phyloP scores from a whole-genome alignment of 2,329 filamentous ascomycete species.

The Coniella vitis region DNA sequence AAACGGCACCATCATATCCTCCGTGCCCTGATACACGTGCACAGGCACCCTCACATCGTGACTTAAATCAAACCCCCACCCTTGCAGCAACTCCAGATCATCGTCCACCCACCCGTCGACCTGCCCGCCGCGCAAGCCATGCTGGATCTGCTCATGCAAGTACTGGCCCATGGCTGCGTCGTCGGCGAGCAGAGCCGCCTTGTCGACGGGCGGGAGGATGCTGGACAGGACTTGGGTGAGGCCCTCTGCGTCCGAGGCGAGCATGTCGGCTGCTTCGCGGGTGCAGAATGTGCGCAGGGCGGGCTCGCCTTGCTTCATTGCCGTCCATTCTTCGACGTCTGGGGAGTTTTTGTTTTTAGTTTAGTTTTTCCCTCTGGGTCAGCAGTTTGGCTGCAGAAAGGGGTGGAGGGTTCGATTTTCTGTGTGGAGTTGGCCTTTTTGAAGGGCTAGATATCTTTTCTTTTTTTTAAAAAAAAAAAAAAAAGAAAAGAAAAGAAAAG shows the following conservation, averaged over 20 bases:
- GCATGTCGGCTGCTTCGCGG: background rate
- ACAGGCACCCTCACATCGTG: slow-evolving; percentile 19
- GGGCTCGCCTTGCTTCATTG: slow-evolving; percentile 6
- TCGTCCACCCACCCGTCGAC: slow-evolving; percentile 22
- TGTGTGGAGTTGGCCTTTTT: no score
- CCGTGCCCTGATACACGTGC: slow-evolving; percentile 20
- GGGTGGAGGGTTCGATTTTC: no score
- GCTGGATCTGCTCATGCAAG: slow-evolving; percentile 2
- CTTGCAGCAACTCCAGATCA: slow-evolving; percentile 17
- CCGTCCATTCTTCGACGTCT: slow-evolving; percentile 7
- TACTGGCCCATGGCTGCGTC: background rate
- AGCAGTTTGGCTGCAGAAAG: no score
- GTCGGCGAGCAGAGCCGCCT: slow-evolving; percentile 2
- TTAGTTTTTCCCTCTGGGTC: no score
- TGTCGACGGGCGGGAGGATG: slow-evolving; percentile 5
- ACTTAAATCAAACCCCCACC: slow-evolving; percentile 20
- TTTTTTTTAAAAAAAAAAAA: no score
- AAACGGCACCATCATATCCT: slow-evolving; percentile 21
- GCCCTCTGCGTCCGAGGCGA: background rate
- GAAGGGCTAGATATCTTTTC: no score
- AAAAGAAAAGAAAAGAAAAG: no score
- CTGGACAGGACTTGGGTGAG: slow-evolving; percentile 6
- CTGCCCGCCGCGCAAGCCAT: slow-evolving; percentile 14
- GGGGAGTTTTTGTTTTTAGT: no score
- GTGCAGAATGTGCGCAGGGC: slow-evolving; percentile 1